Conservation (phyloP, 2,329 filamentous ascomycete species). For the Xylaria sp. region DNA sequence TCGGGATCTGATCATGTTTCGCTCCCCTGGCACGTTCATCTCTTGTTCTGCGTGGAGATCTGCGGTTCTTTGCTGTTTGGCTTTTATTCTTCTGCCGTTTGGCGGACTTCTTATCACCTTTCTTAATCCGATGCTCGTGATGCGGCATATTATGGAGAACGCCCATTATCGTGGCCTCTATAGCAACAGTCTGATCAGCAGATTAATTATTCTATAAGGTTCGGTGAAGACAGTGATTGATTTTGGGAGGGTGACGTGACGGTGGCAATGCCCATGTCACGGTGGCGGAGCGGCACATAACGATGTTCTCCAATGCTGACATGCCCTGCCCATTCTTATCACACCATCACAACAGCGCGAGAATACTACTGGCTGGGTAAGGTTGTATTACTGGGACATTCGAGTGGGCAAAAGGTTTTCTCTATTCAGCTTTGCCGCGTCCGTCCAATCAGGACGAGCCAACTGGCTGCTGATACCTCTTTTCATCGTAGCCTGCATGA, state of each 20-base stretch:
- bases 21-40: too few species aligned
- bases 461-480: slow-evolving; percentile 6
- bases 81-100: too few species aligned
- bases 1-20: too few species aligned
- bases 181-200: too few species aligned
- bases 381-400: neutral
- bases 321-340: neutral
- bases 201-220: neutral
- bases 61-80: too few species aligned
- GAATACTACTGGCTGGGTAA: neutral
- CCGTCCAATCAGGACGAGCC: neutral
- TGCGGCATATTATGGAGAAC: too few species aligned
- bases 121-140: too few species aligned
- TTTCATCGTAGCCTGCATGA: neutral
- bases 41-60: too few species aligned
- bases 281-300: neutral
- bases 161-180: neutral
- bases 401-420: neutral
- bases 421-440: neutral
- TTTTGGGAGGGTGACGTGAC: neutral
- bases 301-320: neutral
- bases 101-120: too few species aligned
- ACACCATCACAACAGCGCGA: too few species aligned
- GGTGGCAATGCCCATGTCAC: too few species aligned
- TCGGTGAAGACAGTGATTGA: neutral